phyloP scores from a whole-genome alignment of 495 filamentous ascomycete species.

The Pyrenopolyporus hunteri region DNA sequence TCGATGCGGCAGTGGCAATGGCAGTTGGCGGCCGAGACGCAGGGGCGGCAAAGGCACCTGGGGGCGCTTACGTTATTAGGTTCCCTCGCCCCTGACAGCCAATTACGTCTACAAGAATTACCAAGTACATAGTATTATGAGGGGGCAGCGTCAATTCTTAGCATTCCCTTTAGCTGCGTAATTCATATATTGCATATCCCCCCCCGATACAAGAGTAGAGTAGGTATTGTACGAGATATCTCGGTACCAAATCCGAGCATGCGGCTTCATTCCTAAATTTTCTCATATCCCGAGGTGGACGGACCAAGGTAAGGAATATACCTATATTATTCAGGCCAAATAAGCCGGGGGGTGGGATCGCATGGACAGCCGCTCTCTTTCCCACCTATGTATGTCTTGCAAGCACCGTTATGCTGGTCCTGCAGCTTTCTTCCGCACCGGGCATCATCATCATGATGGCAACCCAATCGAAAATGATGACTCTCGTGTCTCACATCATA shows the following conservation, averaged over 20 bases:
- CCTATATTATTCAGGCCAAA: not conserved
- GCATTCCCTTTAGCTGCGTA: no score
- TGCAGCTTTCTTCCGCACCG: no score
- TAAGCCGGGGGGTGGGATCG: no score
- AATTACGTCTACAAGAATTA: not conserved
- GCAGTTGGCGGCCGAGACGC: slow-evolving; percentile 9
- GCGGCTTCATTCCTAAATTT: slow-evolving; percentile 14
- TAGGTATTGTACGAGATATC: slow-evolving; percentile 5
- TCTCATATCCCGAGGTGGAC: not conserved
- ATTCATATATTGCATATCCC: not conserved
- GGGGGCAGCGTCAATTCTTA: no score
- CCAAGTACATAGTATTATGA: no score
- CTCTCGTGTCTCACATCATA: not conserved
- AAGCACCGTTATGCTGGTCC: not conserved
- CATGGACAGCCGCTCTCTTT: not conserved
- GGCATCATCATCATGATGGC: no score
- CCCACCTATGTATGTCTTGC: not conserved
- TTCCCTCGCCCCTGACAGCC: not conserved
- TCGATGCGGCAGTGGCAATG: slow-evolving; percentile 18
- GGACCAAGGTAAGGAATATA: not conserved
- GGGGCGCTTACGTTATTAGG: slow-evolving; percentile 20
- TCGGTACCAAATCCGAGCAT: slow-evolving; percentile 11
- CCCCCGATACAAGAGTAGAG: slow-evolving; percentile 25
- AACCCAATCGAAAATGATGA: no score
- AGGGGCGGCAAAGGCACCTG: not conserved